Base-by-base conservation (phyloP, 257 asterid genomes). In the Galeopsis tetrahit region DNA sequence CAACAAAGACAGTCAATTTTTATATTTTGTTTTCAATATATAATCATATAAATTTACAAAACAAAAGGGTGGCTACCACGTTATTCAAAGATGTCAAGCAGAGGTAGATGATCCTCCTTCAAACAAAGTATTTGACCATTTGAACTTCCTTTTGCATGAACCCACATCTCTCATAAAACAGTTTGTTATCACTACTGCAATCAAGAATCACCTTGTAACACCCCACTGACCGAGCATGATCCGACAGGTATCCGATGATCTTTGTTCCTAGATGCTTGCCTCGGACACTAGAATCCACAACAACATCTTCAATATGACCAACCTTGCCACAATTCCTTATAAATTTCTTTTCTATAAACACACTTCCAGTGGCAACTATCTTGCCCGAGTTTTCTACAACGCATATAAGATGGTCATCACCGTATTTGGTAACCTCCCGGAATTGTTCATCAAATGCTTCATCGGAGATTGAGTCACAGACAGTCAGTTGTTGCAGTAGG, bases 301-400 rank as follows among this genome's bases (percentile, higher is more conserved):
- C 99, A 68, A 94, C 97, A 75, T 94, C 99, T 73, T 94, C 98
- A 15, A 91, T 81, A 65, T 94, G 97, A 31, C 96, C 98, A 34
- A 75, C 97, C 77, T 88, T 90, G 6, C 92, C 93, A 71, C 97
- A 89, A 33, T 76, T 87, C 79, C 97, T 84, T 32, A 88, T 68
- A 3, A 94, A 89, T 72, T 89, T 93, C 86, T 67, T 91, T 10
- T 91, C 97, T 2, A 93, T 74, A 9, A 91, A 86, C 79, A 93
- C 82, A 28, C 91, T 88, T 14, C 96, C 97, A 0, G 94, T 89
- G 11, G 91, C 98, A 48, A 91, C 89, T 61, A 91, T 82, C 81
- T 72, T 91, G 3, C 85, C 82, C 0, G 79, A 80, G 75, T 89
- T 90, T 73, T 94, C 96, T 0, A 91, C 84, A 10, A 93, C 96